Evolutionary conservation across 2,329 filamentous ascomycete genomes (phyloP), one percentile per base, ranked within the genome.

Genomic region (Ophiocordyceps robertsii): DNA sequence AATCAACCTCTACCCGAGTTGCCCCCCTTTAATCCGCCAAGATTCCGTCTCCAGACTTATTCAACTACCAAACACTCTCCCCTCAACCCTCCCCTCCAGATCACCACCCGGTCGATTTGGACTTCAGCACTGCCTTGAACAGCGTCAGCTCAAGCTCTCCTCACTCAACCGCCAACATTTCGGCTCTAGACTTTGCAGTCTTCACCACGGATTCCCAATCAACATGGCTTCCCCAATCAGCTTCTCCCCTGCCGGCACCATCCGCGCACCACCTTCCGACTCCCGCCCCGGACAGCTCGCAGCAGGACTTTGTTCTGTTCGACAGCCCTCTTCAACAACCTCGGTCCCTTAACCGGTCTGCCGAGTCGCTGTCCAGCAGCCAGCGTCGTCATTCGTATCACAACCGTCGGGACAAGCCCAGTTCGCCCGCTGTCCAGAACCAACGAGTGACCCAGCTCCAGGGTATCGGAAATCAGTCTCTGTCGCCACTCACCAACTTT

Each of bases 301-400:
- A 75, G 57, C 72, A 81, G 71, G 83, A 88, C 79, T 88, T 88
- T 63, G 80, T 84, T 67, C 77, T 88, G 72, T 85, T 80, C 79
- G 72, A 75, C 61, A 67, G 69, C 47, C 70, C 67, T 47, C 57
- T 58, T 60, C 66, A 55, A 48, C 51, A 14, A 30, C 40, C 47
- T 51, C 56, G 51, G 49, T 56, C 41, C 56, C 60, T 49, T 64
- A 64, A 58, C 59, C 56, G 53, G 49, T 52, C 58, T 51, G 50
- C 63, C 51, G 57, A 56, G 48, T 61, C 61, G 47, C 63, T 66
- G 56, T 57, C 60, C 46, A 52, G 51, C 45, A 51, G 51, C 44
- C 60, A 64, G 60, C 68, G 64, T 54, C 64, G 58, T 64, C 64
- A 63, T 62, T 68, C 68, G 57, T 64, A 58, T 48, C 60, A 62